These are phyloP conservation scores for Trichoderma hamatum DNA, from an alignment of 2,329 filamentous ascomycete species.

Conservation along the genomic window DNA sequence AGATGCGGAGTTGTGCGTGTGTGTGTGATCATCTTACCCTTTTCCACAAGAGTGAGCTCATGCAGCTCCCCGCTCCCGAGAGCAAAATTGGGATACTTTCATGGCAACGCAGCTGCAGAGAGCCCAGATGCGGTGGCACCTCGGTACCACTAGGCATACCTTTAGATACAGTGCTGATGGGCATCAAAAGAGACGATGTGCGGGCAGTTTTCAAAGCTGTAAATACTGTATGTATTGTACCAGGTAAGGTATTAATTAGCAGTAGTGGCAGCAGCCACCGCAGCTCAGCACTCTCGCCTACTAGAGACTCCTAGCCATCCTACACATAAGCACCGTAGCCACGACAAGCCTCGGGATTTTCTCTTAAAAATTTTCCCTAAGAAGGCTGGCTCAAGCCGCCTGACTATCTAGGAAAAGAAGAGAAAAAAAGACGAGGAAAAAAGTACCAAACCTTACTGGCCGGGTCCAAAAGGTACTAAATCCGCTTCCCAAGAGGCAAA, in stretches of 20 bases:
- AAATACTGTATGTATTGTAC: background rate
- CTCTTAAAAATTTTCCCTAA: background rate
- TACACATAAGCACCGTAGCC: background rate
- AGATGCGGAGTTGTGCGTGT: constrained; percentile 19
- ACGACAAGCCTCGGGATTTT: background rate
- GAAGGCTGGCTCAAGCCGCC: background rate
- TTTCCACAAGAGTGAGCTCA: constrained; percentile 3
- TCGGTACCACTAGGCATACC: background rate
- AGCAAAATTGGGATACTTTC: background rate
- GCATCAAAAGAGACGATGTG: background rate
- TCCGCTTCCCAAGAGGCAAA: constrained; percentile 13
- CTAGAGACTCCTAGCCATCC: background rate
- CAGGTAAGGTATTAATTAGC: background rate
- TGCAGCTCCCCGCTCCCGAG: constrained; percentile 11
- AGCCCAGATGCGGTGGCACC: background rate
- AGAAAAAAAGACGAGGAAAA: background rate
- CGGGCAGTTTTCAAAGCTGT: background rate
- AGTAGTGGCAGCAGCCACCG: background rate
- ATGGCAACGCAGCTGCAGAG: background rate
- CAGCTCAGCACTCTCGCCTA: background rate
- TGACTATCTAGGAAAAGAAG: background rate
- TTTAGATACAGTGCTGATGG: background rate
- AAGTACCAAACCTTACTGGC: constrained; percentile 12
- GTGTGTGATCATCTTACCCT: constrained; percentile 12
- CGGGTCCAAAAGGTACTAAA: constrained; percentile 14